Base-by-base conservation (phyloP, 805 yeast species). In the Ogataea dorogensis region DNA sequence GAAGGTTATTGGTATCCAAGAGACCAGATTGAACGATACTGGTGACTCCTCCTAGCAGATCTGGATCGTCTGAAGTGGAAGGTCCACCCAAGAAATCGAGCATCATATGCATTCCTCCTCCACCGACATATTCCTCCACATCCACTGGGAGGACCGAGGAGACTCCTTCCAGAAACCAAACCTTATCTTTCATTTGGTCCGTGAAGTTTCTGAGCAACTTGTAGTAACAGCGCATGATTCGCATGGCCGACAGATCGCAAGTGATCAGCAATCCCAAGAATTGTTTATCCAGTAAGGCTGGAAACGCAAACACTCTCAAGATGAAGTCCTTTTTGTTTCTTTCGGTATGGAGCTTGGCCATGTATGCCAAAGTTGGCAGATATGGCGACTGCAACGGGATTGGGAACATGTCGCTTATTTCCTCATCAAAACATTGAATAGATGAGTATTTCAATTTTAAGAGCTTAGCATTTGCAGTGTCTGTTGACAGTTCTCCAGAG, bases 131-230 rank as follows among this genome's bases (percentile, higher is more conserved):
- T 51, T 83, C 87, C 50, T 89, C 96, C 36, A 86, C 95, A 58
- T 88, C 95, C 8, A 81, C 94, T 0, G 96, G 96, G 31, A 89
- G 68, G 1, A 88, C 95, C 36, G 80, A 78, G 5, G 93, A 77
- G 2, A 87, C 93, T 4, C 97, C 97, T 60, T 89, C 95, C 45
- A 89, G 67, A 50, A 89, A 88, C 97, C 97, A 89, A 12, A 89
- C 94, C 49, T 76, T 76, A 51, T 88, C 93, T 57, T 84, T 85
- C 83, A 85, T 82, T 53, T 86, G 94, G 22, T 81, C 77, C 0
- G 95, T 86, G 58, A 84, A 89, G 11, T 82, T 79, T 47, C 95
- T 68, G 31, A 89, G 70, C 40, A 89, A 64, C 38, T 84, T 79
- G 64, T 89, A 89, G 65, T 89, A 89, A 37, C 85, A 81, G 48